Conservation (phyloP, 352 stramenopile species). For the Pythium myriotylum region DNA sequence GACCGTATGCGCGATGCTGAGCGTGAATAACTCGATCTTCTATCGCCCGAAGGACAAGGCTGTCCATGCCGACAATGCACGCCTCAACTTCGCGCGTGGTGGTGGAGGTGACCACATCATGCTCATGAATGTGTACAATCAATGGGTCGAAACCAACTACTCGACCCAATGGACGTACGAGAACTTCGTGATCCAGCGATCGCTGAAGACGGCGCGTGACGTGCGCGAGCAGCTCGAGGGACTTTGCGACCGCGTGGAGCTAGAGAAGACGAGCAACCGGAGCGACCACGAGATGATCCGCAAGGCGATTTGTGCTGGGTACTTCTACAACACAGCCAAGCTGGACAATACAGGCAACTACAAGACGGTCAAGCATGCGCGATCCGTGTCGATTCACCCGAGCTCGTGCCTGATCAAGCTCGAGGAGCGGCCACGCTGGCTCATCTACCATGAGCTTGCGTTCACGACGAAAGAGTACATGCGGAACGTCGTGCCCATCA, state of each 20-base stretch:
- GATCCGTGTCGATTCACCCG: constrained; percentile 98
- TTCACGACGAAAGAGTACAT: constrained; percentile 99
- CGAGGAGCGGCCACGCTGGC: constrained; percentile 91
- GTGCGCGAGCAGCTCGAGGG: constrained; percentile 98
- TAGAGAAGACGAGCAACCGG: constrained; percentile 88
- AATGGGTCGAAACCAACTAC: constrained; percentile 98
- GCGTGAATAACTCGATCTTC: constrained; percentile 98
- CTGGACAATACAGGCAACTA: constrained; percentile 96
- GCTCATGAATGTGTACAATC: constrained; percentile 97
- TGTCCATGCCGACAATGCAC: constrained; percentile 98
- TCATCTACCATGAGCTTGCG: constrained; percentile 99
- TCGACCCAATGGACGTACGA: constrained; percentile 96
- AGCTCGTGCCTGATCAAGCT: constrained; percentile 95
- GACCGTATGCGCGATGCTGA: constrained; percentile 98
- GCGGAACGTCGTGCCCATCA: constrained; percentile 95
- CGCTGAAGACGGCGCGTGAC: constrained; percentile 97
- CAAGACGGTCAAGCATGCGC: constrained; percentile 98
- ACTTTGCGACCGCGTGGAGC: constrained; percentile 98
- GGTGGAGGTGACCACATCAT: constrained; percentile 97
- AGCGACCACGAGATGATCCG: constrained; percentile 93
- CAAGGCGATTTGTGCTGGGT: constrained; percentile 98
- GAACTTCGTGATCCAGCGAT: constrained; percentile 97
- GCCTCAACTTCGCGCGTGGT: constrained; percentile 97
- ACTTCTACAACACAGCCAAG: constrained; percentile 99
- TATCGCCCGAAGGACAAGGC: constrained; percentile 99